These are phyloP conservation scores for Starmerella vitae DNA, from an alignment of 805 yeast genomes.

Conservation along the genomic window DNA sequence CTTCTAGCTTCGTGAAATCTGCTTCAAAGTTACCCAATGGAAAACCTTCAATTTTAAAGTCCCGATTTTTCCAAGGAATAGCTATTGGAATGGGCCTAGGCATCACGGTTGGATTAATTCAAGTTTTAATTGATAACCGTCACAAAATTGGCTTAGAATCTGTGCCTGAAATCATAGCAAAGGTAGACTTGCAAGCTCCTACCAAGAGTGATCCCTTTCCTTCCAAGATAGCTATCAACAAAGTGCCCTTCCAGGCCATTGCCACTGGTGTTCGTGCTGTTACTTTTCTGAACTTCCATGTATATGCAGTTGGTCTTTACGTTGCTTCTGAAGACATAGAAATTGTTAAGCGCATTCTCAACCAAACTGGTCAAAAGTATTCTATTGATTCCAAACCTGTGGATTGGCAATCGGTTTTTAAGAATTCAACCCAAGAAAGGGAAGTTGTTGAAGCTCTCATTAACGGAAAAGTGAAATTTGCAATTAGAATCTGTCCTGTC, in stretches of 20 bases:
- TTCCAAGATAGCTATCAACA: slow-evolving; percentile 18
- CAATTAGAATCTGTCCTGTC: slow-evolving; percentile 69
- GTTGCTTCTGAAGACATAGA: slow-evolving; percentile 44
- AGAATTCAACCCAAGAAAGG: slow-evolving; percentile 37
- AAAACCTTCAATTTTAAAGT: background rate
- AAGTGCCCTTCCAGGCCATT: slow-evolving; percentile 38
- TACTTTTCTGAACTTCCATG: slow-evolving; percentile 68
- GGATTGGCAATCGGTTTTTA: slow-evolving; percentile 25
- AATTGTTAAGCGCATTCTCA: slow-evolving; percentile 20
- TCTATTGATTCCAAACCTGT: slow-evolving; percentile 1
- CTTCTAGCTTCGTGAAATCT: background rate
- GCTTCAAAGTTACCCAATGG: background rate
- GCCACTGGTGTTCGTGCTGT: slow-evolving; percentile 79
- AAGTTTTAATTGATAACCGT: background rate
- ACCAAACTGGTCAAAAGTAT: background rate
- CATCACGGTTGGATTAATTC: slow-evolving; percentile 1
- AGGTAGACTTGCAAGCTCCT: slow-evolving; percentile 24
- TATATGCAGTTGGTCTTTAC: slow-evolving; percentile 78
- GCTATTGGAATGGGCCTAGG: slow-evolving; percentile 6
- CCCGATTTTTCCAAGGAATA: slow-evolving; percentile 5
- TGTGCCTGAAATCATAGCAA: background rate
- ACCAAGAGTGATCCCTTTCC: slow-evolving; percentile 28
- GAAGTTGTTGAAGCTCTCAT: slow-evolving; percentile 44
- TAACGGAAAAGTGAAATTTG: slow-evolving; percentile 45
- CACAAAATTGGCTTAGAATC: slow-evolving; percentile 2